Base-by-base conservation (phyloP, 768 basidiomycete species). In the Asterophora parasitica region DNA sequence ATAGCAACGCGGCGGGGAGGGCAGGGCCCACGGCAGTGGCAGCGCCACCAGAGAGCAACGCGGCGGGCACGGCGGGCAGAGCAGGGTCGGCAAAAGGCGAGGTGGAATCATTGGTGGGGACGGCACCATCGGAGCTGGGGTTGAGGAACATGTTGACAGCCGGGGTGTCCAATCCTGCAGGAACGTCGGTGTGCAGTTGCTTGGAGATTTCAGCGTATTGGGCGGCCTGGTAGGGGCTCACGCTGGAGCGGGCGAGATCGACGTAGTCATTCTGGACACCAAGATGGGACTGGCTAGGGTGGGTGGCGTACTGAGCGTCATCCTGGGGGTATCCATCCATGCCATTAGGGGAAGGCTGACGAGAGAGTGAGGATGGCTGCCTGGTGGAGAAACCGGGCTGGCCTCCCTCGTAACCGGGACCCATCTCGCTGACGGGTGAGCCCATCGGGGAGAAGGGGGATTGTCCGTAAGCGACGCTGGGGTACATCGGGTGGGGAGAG, bases 181-280 rank as follows among this genome's bases (percentile, higher is more conserved):
- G 71, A 8, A 68, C 63, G 12, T 71, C 63, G 4, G 65, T 58
- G 48, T 79, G 74, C 33, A 89, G 62, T 15, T 69, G 76, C 55
- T 75, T 70, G 4, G 82, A 78, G 46, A 88, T 87, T 56, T 83
- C 85, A 15, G 72, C 77, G 57, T 88, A 88, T 61, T 89, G 88
- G 0, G 72, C 75, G 33, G 83, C 86, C 58, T 89, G 87, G 73
- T 75, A 85, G 0, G 86, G 85, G 3, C 85, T 81, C 2, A 87
- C 77, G 56, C 85, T 86, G 13, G 81, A 80, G 36, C 87, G 74
- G 58, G 65, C 69, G 34, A 89, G 69, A 55, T 88, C 82, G 31
- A 81, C 71, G 47, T 88, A 87, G 50, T 81, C 76, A 9, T 57
- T 3, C 64, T 60, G 15, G 66, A 57, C 15, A 44, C 34, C 19